These are phyloP conservation scores for Cymbidium sinense DNA, from an alignment of 106 monocot genomes.

Conservation along the genomic window DNA sequence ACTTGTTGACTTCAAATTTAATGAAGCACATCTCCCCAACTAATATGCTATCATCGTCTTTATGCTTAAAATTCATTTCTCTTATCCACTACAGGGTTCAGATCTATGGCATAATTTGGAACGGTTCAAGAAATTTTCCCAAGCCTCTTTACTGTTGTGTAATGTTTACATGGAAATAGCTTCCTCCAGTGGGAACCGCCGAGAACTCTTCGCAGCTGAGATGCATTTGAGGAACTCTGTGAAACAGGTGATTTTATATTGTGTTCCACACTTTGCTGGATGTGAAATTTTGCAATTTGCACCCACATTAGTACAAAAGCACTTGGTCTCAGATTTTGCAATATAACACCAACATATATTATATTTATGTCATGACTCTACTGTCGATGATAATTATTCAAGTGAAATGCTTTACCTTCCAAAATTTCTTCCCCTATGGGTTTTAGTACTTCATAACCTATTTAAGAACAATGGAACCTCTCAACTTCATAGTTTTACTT, in stretches of 20 bases:
- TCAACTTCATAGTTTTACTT: neutral
- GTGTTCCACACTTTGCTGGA: too few relatives aligned
- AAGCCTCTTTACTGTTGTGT: conserved; percentile 64
- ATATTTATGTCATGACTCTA: too few relatives aligned
- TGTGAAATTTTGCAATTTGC: too few relatives aligned
- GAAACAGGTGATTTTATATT: conserved; percentile 53
- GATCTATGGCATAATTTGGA: conserved; percentile 63
- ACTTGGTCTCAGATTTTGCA: too few relatives aligned
- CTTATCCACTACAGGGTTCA: conserved; percentile 38
- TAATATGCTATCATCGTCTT: neutral
- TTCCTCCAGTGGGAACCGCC: conserved; percentile 39
- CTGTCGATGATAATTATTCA: too few relatives aligned
- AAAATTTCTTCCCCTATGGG: neutral
- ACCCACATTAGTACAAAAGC: too few relatives aligned
- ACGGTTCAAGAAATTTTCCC: conserved; percentile 71
- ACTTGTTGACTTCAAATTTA: neutral
- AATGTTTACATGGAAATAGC: conserved; percentile 81
- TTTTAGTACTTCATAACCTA: too few relatives aligned
- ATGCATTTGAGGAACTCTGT: conserved; percentile 79
- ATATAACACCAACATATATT: too few relatives aligned
- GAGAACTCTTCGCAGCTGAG: conserved; percentile 63
- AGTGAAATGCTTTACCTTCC: neutral
- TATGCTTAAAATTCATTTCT: neutral
- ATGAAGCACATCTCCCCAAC: neutral
- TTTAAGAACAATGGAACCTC: too few relatives aligned